Conservation (phyloP, 371 early-diverging fungal genomes). For the Mucor indicus region DNA sequence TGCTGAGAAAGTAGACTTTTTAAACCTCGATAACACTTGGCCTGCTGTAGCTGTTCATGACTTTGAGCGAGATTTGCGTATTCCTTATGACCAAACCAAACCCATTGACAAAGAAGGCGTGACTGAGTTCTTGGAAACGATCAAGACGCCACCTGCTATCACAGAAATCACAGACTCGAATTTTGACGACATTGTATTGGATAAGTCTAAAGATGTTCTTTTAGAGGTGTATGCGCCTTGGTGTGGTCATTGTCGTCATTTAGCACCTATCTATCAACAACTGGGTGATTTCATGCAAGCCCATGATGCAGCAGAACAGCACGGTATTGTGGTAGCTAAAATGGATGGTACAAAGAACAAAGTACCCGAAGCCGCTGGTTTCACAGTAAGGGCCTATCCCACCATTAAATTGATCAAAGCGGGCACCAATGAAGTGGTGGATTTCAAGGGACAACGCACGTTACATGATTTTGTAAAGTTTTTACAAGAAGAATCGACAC, state of each 20-base stretch:
- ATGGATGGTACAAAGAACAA: conserved; percentile 92
- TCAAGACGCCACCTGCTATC: conserved; percentile 55
- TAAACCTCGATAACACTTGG: conserved; percentile 74
- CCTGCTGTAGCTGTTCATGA: conserved; percentile 86
- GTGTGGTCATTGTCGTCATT: conserved; percentile 80
- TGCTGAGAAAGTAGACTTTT: conserved; percentile 72
- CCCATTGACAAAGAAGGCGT: conserved; percentile 23
- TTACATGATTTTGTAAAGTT: conserved; percentile 70
- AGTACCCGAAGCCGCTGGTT: conserved; percentile 62
- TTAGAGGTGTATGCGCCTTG: conserved; percentile 72
- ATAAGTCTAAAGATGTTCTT: conserved; percentile 77
- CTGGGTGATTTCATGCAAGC: conserved; percentile 55
- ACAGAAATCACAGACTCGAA: conserved; percentile 79
- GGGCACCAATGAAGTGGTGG: conserved; percentile 62
- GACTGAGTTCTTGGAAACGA: conserved; percentile 49
- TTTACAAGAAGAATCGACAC: conserved; percentile 34
- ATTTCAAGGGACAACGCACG: conserved; percentile 77
- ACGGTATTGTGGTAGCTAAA: conserved; percentile 77
- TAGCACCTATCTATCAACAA: conserved; percentile 74
- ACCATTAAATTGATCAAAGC: conserved; percentile 87
- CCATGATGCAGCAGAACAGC: conserved; percentile 18
- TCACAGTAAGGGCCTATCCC: conserved; percentile 83
- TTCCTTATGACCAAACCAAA: conserved; percentile 64
- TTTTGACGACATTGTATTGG: conserved; percentile 73
- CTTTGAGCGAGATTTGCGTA: conserved; percentile 60